phyloP scores from a whole-genome alignment of 2,329 filamentous ascomycete species.

The Monilinia laxa region DNA sequence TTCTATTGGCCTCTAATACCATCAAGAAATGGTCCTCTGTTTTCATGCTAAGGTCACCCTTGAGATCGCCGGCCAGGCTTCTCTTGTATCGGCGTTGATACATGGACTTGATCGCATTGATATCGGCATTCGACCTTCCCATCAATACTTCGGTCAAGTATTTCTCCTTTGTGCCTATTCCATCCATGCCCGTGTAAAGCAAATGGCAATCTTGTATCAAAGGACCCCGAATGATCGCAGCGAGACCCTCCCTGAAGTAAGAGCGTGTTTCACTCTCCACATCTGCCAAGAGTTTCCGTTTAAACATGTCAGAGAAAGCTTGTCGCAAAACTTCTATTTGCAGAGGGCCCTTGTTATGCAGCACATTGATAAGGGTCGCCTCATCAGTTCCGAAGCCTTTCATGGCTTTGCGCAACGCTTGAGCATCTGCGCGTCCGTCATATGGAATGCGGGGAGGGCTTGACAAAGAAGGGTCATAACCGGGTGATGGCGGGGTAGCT shows the following conservation, averaged over 20 bases:
- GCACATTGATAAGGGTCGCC: constrained; percentile 65
- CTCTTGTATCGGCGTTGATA: constrained; percentile 69
- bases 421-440: constrained; percentile 68
- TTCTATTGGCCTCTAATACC: constrained; percentile 70
- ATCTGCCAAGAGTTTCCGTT: constrained; percentile 70
- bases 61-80: constrained; percentile 69
- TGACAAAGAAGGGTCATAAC: constrained; percentile 60
- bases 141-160: constrained; percentile 86
- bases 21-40: constrained; percentile 84
- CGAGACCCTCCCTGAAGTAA: constrained; percentile 71
- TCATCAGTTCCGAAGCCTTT: constrained; percentile 93
- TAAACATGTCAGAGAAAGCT: constrained; percentile 63
- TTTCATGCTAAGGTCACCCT: constrained; percentile 78
- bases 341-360: constrained; percentile 73
- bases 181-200: constrained; percentile 70
- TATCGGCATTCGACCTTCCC: constrained; percentile 79
- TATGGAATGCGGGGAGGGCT: constrained; percentile 63
- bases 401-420: constrained; percentile 77
- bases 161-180: constrained; percentile 80
- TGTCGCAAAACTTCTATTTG: constrained; percentile 69
- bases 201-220: constrained; percentile 72
- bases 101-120: constrained; percentile 78
- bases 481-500: constrained; percentile 66
- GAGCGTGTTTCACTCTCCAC: constrained; percentile 74
- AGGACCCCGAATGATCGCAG: constrained; percentile 76